phyloP scores from a whole-genome alignment of 306 rosid species.

The Amphicarpaea edgeworthii region DNA sequence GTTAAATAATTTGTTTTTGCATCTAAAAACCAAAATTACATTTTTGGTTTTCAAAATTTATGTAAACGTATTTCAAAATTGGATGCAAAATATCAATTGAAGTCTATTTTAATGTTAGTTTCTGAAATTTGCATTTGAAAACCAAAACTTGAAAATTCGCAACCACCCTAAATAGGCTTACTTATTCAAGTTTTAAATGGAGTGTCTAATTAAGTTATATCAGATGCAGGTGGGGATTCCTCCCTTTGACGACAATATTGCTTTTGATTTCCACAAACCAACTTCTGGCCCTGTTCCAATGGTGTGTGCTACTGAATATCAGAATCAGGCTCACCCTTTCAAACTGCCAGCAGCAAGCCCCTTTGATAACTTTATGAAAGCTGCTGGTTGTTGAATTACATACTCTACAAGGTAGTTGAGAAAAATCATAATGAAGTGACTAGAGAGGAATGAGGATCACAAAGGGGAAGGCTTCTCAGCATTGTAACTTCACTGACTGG shows the following conservation, averaged over 20 bases:
- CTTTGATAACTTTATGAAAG: slow-evolving; percentile 86
- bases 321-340: slow-evolving; percentile 60
- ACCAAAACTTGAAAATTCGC: no score
- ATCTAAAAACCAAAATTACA: no score
- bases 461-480: slow-evolving; percentile 35
- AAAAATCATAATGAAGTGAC: slow-evolving; percentile 23
- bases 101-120: no score
- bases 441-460: slow-evolving; percentile 27
- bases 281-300: slow-evolving; percentile 39
- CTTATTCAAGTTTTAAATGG: slow-evolving; percentile 22
- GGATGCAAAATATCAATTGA: no score
- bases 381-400: slow-evolving; percentile 79
- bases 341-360: slow-evolving; percentile 88
- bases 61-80: no score
- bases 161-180: background rate
- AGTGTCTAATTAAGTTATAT: slow-evolving; percentile 48
- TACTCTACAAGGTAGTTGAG: slow-evolving; percentile 18
- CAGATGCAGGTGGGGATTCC: slow-evolving; percentile 63
- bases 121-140: no score
- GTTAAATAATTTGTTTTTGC: no score
- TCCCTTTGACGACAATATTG: slow-evolving; percentile 43
- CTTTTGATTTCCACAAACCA: slow-evolving; percentile 46
- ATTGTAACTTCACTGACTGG: slow-evolving; percentile 25
- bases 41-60: no score
- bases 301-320: slow-evolving; percentile 60